Percentiles rank a stretch among this genome's conserved stretches.
phyloP scores from a whole-genome alignment of 2,329 filamentous ascomycete species.

The Colletotrichum salicis region DNA sequence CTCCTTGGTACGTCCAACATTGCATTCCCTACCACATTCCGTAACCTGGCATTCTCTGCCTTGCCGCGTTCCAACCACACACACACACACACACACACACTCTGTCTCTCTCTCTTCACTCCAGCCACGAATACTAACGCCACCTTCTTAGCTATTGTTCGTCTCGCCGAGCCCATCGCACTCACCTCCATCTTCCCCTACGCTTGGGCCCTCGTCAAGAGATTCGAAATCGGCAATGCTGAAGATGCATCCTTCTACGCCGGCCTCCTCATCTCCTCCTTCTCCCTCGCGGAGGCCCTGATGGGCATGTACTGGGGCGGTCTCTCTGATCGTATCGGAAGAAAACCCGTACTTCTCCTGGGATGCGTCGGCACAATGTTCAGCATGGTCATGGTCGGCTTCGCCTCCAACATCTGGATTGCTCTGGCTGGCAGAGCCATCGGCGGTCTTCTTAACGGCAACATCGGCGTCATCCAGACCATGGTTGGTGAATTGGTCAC shows the following conservation, averaged over 20 bases:
- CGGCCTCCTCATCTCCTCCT: conserved; percentile 87
- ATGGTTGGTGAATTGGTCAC: conserved; percentile 91
- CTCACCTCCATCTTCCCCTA: conserved; percentile 95
- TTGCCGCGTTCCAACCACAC: not conserved
- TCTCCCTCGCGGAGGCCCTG: conserved; percentile 82
- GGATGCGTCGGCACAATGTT: conserved; percentile 86
- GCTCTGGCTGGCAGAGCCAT: conserved; percentile 80
- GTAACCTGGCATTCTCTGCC: not conserved
- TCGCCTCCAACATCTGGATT: conserved; percentile 85
- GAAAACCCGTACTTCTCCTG: conserved; percentile 85
- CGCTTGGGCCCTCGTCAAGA: conserved; percentile 84
- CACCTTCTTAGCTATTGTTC: conserved; percentile 78
- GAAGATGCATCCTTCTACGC: conserved; percentile 88
- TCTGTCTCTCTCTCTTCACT: conserved; percentile 5
- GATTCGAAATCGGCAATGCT: conserved; percentile 76
- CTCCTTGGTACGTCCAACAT: conserved; percentile 73
- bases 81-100: not conserved
- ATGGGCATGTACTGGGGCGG: conserved; percentile 92
- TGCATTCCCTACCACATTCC: conserved; percentile 32
- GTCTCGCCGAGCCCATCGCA: conserved; percentile 90
- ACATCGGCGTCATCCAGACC: conserved; percentile 90
- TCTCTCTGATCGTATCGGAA: conserved; percentile 82
- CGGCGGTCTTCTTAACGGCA: conserved; percentile 88
- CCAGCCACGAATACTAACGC: conserved; percentile 34
- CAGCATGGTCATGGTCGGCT: conserved; percentile 84